phyloP scores from a whole-genome alignment of 73 alveolate species.

The Stentor roeselii region DNA sequence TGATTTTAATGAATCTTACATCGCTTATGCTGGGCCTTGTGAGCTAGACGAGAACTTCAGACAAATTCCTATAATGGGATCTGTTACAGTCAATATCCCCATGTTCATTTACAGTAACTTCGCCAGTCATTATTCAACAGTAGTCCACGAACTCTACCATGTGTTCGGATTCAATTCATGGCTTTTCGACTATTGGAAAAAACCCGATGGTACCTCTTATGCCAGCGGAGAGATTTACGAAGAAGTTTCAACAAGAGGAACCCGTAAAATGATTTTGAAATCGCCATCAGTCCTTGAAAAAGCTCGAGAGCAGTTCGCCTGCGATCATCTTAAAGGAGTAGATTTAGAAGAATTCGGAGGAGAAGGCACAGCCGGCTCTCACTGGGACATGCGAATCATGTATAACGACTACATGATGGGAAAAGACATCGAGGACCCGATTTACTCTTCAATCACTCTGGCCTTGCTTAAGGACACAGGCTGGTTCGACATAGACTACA shows the following conservation, averaged over 20 bases:
- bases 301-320: neutral
- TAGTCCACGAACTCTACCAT: neutral
- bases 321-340: neutral
- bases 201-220: neutral
- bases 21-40: conserved; percentile 13
- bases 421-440: neutral
- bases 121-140: neutral
- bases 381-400: neutral
- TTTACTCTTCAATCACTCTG: conserved; percentile 3
- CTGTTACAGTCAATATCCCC: neutral
- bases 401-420: conserved; percentile 13
- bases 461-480: conserved; percentile 29
- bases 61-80: neutral
- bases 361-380: neutral
- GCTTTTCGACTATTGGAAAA: neutral
- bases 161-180: neutral
- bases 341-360: neutral
- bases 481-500: conserved; percentile 24
- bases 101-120: neutral
- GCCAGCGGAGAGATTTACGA: neutral
- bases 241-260: neutral
- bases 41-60: neutral
- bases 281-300: neutral
- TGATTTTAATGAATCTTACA: neutral
- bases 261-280: neutral